phyloP scores from a whole-genome alignment of 2,329 filamentous ascomycete species.

The Colletotrichum scovillei region DNA sequence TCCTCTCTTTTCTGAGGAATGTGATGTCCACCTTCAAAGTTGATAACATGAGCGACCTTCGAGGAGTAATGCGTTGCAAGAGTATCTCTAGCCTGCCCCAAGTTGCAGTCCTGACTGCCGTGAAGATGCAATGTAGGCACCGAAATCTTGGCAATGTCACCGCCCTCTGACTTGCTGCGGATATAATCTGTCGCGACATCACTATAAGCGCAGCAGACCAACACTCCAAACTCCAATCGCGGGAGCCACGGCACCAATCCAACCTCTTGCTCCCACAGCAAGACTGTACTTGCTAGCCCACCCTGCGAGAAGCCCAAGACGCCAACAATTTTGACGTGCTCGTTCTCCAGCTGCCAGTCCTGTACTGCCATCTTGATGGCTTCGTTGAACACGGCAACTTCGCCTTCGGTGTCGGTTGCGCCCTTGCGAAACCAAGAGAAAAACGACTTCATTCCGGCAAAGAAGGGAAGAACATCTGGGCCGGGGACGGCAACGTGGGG shows the following conservation, averaged over 20 bases:
- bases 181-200: neutral
- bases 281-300: neutral
- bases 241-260: constrained; percentile 8
- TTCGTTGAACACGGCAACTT: constrained; percentile 3
- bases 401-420: neutral
- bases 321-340: neutral
- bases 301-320: constrained; percentile 15
- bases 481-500: constrained; percentile 5
- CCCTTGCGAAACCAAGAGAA: constrained; percentile 16
- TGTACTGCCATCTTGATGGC: neutral
- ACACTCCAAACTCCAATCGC: constrained; percentile 8
- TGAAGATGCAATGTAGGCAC: constrained; percentile 9
- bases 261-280: neutral
- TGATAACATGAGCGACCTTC: neutral
- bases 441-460: neutral
- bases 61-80: constrained; percentile 2
- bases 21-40: neutral
- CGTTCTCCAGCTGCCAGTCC: constrained; percentile 1
- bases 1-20: neutral
- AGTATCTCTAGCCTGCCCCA: neutral
- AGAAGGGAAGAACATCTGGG: constrained; percentile 14
- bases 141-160: neutral
- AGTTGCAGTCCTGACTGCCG: constrained; percentile 1
- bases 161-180: neutral
- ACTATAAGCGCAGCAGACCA: constrained; percentile 1